Base-by-base conservation (phyloP, 345 rosid genomes). In the Populus pruinosa region DNA sequence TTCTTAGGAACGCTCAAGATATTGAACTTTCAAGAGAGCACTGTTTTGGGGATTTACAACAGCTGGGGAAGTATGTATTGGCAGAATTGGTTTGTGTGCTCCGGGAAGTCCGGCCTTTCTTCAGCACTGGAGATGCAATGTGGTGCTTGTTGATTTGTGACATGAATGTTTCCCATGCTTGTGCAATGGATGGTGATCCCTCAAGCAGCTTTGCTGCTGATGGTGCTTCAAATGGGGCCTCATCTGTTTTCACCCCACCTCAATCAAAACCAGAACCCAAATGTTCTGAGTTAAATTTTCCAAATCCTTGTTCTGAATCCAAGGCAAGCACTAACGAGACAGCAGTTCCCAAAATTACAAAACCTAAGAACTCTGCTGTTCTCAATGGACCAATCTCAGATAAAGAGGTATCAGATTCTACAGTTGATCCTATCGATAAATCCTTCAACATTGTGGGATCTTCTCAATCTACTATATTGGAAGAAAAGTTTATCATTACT, bases 61-160 rank as follows among this genome's bases (percentile, higher is more conserved):
- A 88, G 86, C 80, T 93, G 83, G 98, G 91, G 83, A 89, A 85
- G 82, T 91, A 93, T 86, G 89, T 90, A n/a, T 83, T 95, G 86
- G 89, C 92, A 39, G 99, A 93, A 83, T 82, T 90, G 84, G 96
- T 95, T 74, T 93, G 91, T 35, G 91, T 93, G 41, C 90, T 95
- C 82, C 85, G 85, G 77, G 99, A 93, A 77, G 93, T 93, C 73
- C 88, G 92, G 79, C 93, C 97, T 73, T 91, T 90, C 75, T 89
- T 90, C 83, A 93, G 97, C 84, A 91, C 90, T 20, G 96, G 94
- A 47, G 99, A 95, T 86, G 99, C 99, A 68, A 95, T 95, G 98
- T 93, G 99, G 99, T 89, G 97, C 85, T 84, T 95, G 74, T 79
- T 95, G 84, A 90, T 95, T 66, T 91, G 91, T 83, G 99, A 95